Base-by-base conservation (phyloP, 495 filamentous ascomycete species). In the Penicillium argentinense region DNA sequence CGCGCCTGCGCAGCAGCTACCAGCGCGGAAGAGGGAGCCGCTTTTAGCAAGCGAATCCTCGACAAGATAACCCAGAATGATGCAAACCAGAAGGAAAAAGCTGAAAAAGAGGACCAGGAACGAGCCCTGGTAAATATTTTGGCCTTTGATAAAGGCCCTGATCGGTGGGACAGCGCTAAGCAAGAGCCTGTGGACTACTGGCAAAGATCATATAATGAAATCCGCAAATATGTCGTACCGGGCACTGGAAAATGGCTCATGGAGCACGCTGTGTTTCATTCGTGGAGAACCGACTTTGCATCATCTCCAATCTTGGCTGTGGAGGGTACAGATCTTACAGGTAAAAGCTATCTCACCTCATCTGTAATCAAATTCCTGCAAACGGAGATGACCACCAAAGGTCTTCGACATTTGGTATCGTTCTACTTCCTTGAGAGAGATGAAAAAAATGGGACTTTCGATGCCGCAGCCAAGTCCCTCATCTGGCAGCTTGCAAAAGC, bases 401-500 rank as follows among this genome's bases (percentile, higher is more conserved):
- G 11, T 17, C 12, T 19, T 2, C 22, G 45, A 34, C 37, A 49
- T 11, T 38, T 49, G 26, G 38, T 49, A 8, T 16, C 37, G 1
- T 49, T 42, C 13, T 42, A 34, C 26, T 49, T 41, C 27, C 13
- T 49, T 1, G 18, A 49, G 11, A 13, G 16, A 7, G 16, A 27
- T 3, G 36, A 41, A 27, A 26, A 41, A 3, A 1, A 9, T 9
- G 37, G 45, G 9, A n/a, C n/a, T n/a, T 9, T 49, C 19, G 38
- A 41, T 3, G 3, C 7, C 1, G 3, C 34, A 7, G 45, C 14
- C 27, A 49, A 49, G n/a, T 49, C 45, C 8, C 11, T 49, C 12
- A 34, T 42, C 36, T 49, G 45, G 45, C 45, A 49, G 18, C 34
- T 49, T 26, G 37, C 45, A 8, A 3, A 41, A 4, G 42, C 9